These are phyloP conservation scores for Rhytidiadelphus loreus DNA, from an alignment of 225 moss, liverwort and hornwort species.

Conservation along the genomic window DNA sequence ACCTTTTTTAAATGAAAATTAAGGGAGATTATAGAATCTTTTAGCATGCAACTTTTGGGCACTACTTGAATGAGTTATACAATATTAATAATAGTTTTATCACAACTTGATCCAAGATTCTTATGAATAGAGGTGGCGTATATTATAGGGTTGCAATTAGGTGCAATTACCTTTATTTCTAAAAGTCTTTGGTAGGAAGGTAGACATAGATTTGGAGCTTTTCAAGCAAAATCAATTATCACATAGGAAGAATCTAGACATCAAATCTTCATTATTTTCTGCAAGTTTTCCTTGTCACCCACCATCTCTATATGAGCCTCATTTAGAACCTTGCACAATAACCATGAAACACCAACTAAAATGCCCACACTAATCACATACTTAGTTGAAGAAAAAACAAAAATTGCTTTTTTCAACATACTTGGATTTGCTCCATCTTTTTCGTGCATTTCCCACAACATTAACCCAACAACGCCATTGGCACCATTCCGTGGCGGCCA, in stretches of 20 bases:
- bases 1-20: background rate
- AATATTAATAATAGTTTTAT: no score
- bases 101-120: background rate
- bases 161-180: accelerated
- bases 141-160: background rate
- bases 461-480: no score
- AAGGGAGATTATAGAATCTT: background rate
- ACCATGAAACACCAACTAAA: background rate
- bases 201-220: background rate
- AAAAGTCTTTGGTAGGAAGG: background rate
- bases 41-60: background rate
- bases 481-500: no score
- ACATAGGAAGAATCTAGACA: background rate
- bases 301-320: background rate
- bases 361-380: background rate
- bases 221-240: accelerated
- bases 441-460: background rate
- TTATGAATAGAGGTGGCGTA: background rate
- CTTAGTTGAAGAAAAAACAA: background rate
- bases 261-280: background rate
- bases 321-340: background rate
- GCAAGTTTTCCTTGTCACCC: background rate
- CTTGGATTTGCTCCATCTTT: background rate
- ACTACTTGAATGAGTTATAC: background rate
- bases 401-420: background rate